Conservation (phyloP, 441 rosid species). For the Aquilaria agallochum region DNA sequence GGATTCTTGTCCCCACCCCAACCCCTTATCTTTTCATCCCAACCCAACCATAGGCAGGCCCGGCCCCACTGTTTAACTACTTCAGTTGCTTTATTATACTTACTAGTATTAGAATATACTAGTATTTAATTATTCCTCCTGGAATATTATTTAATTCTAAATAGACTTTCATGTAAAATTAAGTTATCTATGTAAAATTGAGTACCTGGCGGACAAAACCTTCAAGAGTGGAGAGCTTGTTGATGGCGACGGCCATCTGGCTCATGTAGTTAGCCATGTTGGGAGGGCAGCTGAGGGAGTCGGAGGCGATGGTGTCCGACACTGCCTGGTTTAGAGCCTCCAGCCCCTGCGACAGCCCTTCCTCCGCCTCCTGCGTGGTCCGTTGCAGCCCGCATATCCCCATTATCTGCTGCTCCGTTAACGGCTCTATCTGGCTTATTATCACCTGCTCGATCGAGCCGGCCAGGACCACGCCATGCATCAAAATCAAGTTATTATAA, state of each 20-base stretch:
- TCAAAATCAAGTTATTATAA: neutral
- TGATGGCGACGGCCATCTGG: slow-evolving; percentile 92
- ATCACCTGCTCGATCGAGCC: slow-evolving; percentile 37
- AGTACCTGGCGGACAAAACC: slow-evolving; percentile 90
- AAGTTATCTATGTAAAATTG: neutral
- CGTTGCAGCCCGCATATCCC: slow-evolving; percentile 86
- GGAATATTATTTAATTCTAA: no score
- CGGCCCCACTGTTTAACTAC: no score
- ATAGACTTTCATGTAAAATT: neutral
- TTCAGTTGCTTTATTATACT: no score
- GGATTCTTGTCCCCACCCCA: slow-evolving; percentile 16
- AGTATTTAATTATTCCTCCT: no score
- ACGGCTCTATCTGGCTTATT: slow-evolving; percentile 69
- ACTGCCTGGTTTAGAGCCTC: slow-evolving; percentile 85
- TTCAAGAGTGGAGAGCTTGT: slow-evolving; percentile 86
- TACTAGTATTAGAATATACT: no score
- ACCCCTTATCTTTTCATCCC: neutral
- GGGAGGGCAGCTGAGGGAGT: slow-evolving; percentile 70
- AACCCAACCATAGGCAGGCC: neutral
- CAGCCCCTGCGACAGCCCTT: slow-evolving; percentile 85
- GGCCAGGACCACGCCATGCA: neutral
- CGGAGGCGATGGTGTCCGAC: slow-evolving; percentile 82
- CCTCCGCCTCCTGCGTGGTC: slow-evolving; percentile 90
- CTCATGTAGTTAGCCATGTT: slow-evolving; percentile 92
- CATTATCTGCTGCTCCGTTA: slow-evolving; percentile 85